Conservation (phyloP, 2,329 filamentous ascomycete species). For the Trichoderma koningii region DNA sequence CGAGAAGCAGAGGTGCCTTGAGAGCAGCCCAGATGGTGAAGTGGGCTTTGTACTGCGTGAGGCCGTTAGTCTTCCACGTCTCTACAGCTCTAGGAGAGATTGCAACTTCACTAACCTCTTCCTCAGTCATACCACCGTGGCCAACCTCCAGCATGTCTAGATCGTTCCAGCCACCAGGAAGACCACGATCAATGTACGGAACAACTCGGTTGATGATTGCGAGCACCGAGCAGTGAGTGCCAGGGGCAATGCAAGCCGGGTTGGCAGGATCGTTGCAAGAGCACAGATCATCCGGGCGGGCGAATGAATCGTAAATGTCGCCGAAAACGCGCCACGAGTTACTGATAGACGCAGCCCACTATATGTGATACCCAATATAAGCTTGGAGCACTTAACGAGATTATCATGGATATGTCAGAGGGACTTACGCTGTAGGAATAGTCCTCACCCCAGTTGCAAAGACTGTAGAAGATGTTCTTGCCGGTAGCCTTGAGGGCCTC, state of each 20-base stretch:
- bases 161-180: constrained; percentile 27
- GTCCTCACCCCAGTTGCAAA: constrained; percentile 42
- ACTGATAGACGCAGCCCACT: constrained; percentile 27
- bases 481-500: constrained; percentile 40
- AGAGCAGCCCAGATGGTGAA: constrained; percentile 50
- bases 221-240: constrained; percentile 25
- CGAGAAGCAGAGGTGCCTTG: constrained; percentile 48
- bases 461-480: constrained; percentile 38
- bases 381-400: neutral
- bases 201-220: constrained; percentile 25
- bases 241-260: constrained; percentile 25
- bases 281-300: constrained; percentile 28
- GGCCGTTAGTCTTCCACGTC: neutral
- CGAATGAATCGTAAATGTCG: constrained; percentile 41
- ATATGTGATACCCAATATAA: neutral
- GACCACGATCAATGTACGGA: constrained; percentile 16
- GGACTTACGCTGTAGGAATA: constrained; percentile 17
- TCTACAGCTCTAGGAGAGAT: too few species aligned
- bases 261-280: constrained; percentile 23
- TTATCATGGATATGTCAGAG: fast-evolving
- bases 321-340: constrained; percentile 42
- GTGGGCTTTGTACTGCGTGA: constrained; percentile 36
- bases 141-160: constrained; percentile 27
- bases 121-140: constrained; percentile 24
- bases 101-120: constrained; percentile 1